Evolutionary conservation across 441 rosid genomes (phyloP), one percentile per base, ranked within the genome.

Genomic region (Aquilaria agallochum): DNA sequence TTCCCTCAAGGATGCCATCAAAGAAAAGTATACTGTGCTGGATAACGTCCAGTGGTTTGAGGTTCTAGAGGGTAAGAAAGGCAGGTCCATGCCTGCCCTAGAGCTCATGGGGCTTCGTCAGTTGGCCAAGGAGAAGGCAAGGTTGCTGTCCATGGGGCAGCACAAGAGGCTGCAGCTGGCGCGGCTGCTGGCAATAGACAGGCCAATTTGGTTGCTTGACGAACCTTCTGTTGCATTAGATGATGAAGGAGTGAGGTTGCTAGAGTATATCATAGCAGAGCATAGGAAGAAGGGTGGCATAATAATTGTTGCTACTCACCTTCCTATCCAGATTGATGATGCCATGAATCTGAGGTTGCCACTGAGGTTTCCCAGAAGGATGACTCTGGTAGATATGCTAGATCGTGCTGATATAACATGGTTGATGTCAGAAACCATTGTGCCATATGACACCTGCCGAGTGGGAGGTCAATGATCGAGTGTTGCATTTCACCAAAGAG

Each of bases 141-240:
- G 90, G 53, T 76, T 89, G 93, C 73, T 92, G 53, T 92, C 95
- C 5, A 92, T 92, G 95, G 98, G 98, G 5, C 95, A 87, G 66
- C 74, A 90, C 53, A 92, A 89, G 76, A 78, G 95, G 71, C 73
- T 92, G 72, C 98, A 90, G 67, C 85, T 90, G n/a, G 96, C 96
- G 2, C 84, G 94, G 77, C 63, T 84, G 65, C 74, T 92, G 0
- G 95, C 98, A 2, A 84, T 89, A n/a, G 96, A 89, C 55, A 68
- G 95, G 42, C 98, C 91, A 1, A 89, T 92, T 44, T 84, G 94
- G 90, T 78, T 84, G 64, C 78, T 83, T 31, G 93, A 89, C 11
- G 84, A 89, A 68, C 96, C 95, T n/a, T 89, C 93, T 0, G 91
- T 89, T 71, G 93, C 96, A 5, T 72, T 92, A 60, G 96, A 92